phyloP scores from a whole-genome alignment of 108 stramenopile species.

The Cyclotella distinguenda region DNA sequence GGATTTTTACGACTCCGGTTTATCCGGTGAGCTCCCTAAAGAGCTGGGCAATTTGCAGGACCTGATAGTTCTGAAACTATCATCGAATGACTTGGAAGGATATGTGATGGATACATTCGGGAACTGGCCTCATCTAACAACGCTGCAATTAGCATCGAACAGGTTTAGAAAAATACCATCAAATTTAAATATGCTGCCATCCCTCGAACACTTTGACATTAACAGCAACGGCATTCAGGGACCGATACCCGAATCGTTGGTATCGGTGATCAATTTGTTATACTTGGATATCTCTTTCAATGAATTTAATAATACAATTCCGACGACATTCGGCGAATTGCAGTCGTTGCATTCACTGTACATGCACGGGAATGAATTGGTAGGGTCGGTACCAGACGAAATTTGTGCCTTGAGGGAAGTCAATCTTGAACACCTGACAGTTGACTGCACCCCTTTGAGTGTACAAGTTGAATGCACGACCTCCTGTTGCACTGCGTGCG shows the following conservation, averaged over 20 bases:
- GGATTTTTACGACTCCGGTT: slow-evolving; percentile 10
- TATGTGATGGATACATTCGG: slow-evolving; percentile 7
- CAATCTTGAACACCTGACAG: slow-evolving; percentile 8
- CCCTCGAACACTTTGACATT: slow-evolving; percentile 27
- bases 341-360: slow-evolving; percentile 40
- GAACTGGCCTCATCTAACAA: slow-evolving; percentile 16
- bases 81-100: slow-evolving; percentile 18
- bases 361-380: slow-evolving; percentile 55
- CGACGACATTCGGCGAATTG: slow-evolving; percentile 34
- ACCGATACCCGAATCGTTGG: slow-evolving; percentile 21
- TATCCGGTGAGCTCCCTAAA: slow-evolving; percentile 30
- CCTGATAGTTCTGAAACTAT: slow-evolving; percentile 21
- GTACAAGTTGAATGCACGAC: slow-evolving; percentile 14
- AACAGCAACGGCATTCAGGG: slow-evolving; percentile 22
- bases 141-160: slow-evolving; percentile 20
- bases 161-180: slow-evolving; percentile 13
- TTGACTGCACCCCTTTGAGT: slow-evolving; percentile 11
- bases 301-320: slow-evolving; percentile 55
- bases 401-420: slow-evolving; percentile 24
- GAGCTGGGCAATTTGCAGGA: slow-evolving; percentile 17
- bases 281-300: slow-evolving; percentile 44
- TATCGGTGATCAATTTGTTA: slow-evolving; percentile 8
- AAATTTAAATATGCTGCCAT: slow-evolving; percentile 9
- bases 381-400: slow-evolving; percentile 50
- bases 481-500: slow-evolving; percentile 24